Conservation (phyloP, 306 rosid genomes). For the Rosa lucieae region DNA sequence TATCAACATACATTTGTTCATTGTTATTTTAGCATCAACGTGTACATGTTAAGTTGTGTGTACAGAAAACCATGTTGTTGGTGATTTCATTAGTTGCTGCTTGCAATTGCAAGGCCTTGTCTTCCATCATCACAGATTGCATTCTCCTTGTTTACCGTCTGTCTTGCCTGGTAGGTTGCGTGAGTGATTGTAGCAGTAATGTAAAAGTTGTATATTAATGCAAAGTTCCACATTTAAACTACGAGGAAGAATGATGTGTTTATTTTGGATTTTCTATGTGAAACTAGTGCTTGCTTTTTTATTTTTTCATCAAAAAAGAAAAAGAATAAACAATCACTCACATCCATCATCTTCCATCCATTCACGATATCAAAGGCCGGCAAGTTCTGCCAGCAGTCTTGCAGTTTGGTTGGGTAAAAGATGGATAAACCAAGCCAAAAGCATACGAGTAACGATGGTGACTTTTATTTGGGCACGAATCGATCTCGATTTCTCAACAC, state of each 20-base stretch:
- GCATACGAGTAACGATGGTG: too few species aligned
- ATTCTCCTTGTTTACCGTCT: slow-evolving; percentile 10
- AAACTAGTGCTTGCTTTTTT: background rate
- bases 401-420: too few species aligned
- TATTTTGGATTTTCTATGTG: background rate
- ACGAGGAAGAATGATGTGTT: slow-evolving; percentile 18
- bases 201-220: slow-evolving; percentile 28
- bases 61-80: slow-evolving; percentile 50
- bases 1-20: slow-evolving; percentile 35
- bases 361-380: too few species aligned
- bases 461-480: background rate
- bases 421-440: too few species aligned
- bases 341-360: too few species aligned
- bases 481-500: background rate
- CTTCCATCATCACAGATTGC: slow-evolving; percentile 34
- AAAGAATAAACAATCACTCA: too few species aligned
- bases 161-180: background rate
- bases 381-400: too few species aligned
- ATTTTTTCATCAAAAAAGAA: too few species aligned
- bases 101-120: slow-evolving; percentile 24
- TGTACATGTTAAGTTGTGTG: slow-evolving; percentile 51
- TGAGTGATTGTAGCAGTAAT: slow-evolving; percentile 32
- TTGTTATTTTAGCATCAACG: slow-evolving; percentile 45
- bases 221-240: slow-evolving; percentile 31
- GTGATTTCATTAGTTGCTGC: slow-evolving; percentile 32